phyloP scores from a whole-genome alignment of 768 basidiomycete species.

The Suillus weaverae region DNA sequence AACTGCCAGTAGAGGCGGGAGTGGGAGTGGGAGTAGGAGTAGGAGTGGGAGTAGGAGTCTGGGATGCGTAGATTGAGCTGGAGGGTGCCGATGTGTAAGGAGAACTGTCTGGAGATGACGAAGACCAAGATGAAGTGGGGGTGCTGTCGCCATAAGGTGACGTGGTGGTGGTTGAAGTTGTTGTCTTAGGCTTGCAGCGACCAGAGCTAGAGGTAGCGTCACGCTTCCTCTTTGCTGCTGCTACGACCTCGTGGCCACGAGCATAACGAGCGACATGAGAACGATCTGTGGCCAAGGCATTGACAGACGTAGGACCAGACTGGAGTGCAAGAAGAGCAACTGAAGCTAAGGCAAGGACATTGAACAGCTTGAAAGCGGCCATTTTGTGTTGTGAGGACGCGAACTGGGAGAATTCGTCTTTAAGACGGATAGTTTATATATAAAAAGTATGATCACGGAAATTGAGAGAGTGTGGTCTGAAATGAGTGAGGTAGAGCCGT shows the following conservation, averaged over 20 bases:
- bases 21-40: conserved; percentile 18
- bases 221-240: conserved; percentile 51
- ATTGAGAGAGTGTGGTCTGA: conserved; percentile 24
- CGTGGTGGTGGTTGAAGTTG: conserved; percentile 21
- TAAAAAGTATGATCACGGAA: conserved; percentile 8
- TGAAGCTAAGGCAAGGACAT: conserved; percentile 57
- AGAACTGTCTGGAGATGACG: conserved; percentile 5
- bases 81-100: conserved; percentile 17
- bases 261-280: conserved; percentile 45
- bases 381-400: conserved; percentile 30
- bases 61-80: conserved; percentile 6
- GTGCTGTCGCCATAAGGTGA: background rate
- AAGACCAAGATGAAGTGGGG: conserved; percentile 19
- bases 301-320: conserved; percentile 44
- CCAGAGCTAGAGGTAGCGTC: conserved; percentile 36
- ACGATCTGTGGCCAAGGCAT: conserved; percentile 49
- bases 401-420: conserved; percentile 4
- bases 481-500: conserved; percentile 18
- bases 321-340: conserved; percentile 57
- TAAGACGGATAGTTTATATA: conserved; percentile 1
- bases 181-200: conserved; percentile 59
- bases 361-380: conserved; percentile 53
- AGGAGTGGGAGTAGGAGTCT: conserved; percentile 18
- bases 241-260: conserved; percentile 39
- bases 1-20: conserved; percentile 5